Base-by-base conservation (phyloP, 768 basidiomycete species). In the Lactarius sp. region DNA sequence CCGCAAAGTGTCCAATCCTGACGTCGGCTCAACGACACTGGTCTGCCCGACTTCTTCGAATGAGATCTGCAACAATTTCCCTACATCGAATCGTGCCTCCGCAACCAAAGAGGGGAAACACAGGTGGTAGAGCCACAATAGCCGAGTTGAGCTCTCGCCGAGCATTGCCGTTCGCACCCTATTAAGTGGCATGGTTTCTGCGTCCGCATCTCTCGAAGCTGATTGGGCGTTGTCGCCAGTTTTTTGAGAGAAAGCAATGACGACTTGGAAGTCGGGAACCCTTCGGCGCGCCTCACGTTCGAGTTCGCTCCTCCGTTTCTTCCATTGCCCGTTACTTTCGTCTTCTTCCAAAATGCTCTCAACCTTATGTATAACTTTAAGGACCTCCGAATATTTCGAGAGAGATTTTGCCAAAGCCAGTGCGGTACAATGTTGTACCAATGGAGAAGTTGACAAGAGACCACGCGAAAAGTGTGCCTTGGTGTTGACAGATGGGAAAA, bases 341-440 rank as follows among this genome's bases (percentile, higher is more conserved):
- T 82, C 80, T 69, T 87, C 86, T 64, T 85, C 86, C 5, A 95
- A 72, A 10, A 81, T 79, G 1, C 44, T 56, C 65, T 80, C 83
- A 18, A 88, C 75, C 31, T 73, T 72, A n/a, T 68, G 70, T 62
- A 92, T 82, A 1, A 75, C 67, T 1, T 75, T 71, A 5, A 83
- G 66, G 0, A 93, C 85, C 1, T 75, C 71, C 0, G 80, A 76
- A 50, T 87, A 86, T 73, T 98, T 98, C 34, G 78, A 73, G 2
- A 98, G 75, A 67, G 85, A 91, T 66, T 90, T 87, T 1, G 83
- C 82, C 4, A 98, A 78, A 0, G 86, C 85, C 5, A 94, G 76
- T 0, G 92, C 92, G 0, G 89, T 88, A 67, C 88, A 88, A 69
- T 95, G 93, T 68, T 91, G 92, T 0, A 98, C 93, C 2, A 98